phyloP scores from a whole-genome alignment of 106 monocot genomes.

The Narthecium ossifragum region DNA sequence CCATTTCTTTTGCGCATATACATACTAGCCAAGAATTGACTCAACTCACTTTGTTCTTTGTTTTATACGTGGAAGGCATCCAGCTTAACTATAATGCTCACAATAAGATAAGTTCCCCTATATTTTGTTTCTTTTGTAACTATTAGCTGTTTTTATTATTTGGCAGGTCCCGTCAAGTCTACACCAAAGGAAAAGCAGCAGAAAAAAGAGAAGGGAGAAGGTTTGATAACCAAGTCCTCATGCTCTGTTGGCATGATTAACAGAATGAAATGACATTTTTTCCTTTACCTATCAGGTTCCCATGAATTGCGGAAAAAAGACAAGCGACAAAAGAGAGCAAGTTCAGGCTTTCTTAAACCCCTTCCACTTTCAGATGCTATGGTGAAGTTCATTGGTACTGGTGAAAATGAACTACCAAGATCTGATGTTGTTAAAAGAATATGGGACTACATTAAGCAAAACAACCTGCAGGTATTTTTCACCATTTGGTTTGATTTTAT shows the following conservation, averaged over 20 bases:
- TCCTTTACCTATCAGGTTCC: slow-evolving; percentile 10
- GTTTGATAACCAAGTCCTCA: slow-evolving; percentile 13
- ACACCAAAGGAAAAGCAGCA: slow-evolving; percentile 44
- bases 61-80: too few relatives aligned
- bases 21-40: too few relatives aligned
- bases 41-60: too few relatives aligned
- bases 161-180: slow-evolving; percentile 21
- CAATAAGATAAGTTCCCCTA: neutral
- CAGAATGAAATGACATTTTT: too few relatives aligned
- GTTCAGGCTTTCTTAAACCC: slow-evolving; percentile 62
- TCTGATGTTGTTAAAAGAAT: slow-evolving; percentile 83
- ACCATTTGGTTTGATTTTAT: too few relatives aligned
- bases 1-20: too few relatives aligned
- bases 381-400: slow-evolving; percentile 83
- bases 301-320: slow-evolving; percentile 33
- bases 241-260: too few relatives aligned
- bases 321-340: slow-evolving; percentile 49
- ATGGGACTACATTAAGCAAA: slow-evolving; percentile 92
- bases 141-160: slow-evolving; percentile 8
- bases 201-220: slow-evolving; percentile 57
- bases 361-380: slow-evolving; percentile 84
- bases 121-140: neutral
- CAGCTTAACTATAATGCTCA: neutral
- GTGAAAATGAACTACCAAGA: slow-evolving; percentile 63
- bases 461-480: slow-evolving; percentile 90